phyloP scores from a whole-genome alignment of 2,329 filamentous ascomycete species.

The Penicillium sp. region DNA sequence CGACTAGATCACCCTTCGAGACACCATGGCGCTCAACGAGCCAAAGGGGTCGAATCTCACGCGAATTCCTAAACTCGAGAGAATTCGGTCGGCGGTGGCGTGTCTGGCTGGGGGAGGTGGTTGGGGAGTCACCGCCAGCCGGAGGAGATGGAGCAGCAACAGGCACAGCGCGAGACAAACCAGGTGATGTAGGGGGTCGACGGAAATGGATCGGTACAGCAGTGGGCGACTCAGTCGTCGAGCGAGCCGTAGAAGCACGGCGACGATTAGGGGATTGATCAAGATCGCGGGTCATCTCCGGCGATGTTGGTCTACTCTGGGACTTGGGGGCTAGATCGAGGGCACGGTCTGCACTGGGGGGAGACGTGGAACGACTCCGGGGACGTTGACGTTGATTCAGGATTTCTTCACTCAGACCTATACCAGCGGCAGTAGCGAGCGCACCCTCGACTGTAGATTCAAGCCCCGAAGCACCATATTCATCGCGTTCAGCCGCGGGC shows the following conservation, averaged over 20 bases:
- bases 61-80: conserved; percentile 59
- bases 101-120: conserved; percentile 50
- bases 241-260: conserved; percentile 38
- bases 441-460: conserved; percentile 29
- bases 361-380: conserved; percentile 46
- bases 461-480: conserved; percentile 55
- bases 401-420: conserved; percentile 30
- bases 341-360: conserved; percentile 38
- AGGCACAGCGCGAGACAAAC: conserved; percentile 50
- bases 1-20: conserved; percentile 46
- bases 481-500: conserved; percentile 46
- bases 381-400: conserved; percentile 36
- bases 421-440: conserved; percentile 23
- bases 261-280: conserved; percentile 30
- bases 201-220: conserved; percentile 64
- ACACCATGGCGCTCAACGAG: conserved; percentile 71
- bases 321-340: conserved; percentile 39
- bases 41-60: conserved; percentile 81
- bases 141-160: conserved; percentile 43
- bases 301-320: conserved; percentile 44
- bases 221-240: conserved; percentile 54
- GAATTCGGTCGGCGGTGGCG: conserved; percentile 57
- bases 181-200: conserved; percentile 56
- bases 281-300: conserved; percentile 29
- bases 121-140: conserved; percentile 39